A percentile compares a stretch with the other conserved stretches of the same genome.
Evolutionary conservation across 176 grass and related monocot genomes (phyloP).

Genomic region (Oryza rufipogon): DNA sequence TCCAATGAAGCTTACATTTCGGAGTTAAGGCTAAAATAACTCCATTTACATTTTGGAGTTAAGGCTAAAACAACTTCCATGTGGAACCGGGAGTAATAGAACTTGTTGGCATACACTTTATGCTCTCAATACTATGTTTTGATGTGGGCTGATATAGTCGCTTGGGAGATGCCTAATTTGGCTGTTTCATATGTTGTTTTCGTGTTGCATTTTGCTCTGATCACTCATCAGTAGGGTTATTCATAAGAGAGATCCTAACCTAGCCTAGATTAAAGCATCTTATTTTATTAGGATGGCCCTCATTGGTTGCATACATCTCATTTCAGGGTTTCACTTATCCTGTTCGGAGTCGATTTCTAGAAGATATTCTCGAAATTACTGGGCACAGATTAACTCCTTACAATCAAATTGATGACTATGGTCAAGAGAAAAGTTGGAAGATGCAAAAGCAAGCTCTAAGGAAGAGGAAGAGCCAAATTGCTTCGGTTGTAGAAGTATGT

Average conservation of each 20-base stretch:
- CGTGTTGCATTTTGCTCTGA: background rate
- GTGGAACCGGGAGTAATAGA: background rate
- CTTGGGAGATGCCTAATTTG: background rate
- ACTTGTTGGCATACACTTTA: background rate
- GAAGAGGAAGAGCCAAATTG: conserved; percentile 95
- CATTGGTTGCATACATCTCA: conserved; percentile 27
- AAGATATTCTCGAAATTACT: conserved; percentile 89
- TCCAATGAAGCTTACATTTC: background rate
- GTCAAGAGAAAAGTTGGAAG: conserved; percentile 99
- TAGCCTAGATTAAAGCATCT: background rate
- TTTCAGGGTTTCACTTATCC: conserved; percentile 96
- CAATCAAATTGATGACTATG: conserved; percentile 99
- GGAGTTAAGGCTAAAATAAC: background rate
- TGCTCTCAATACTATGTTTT: background rate
- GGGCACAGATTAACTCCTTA: conserved; percentile 84
- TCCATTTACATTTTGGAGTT: background rate
- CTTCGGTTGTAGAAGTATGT: conserved; percentile 90
- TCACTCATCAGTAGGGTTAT: background rate
- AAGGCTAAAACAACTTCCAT: background rate
- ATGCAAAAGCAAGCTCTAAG: conserved; percentile 96
- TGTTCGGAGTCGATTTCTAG: conserved; percentile 81
- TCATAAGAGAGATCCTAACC: conserved; percentile 1
- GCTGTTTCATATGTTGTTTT: background rate
- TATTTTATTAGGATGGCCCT: conserved; percentile 7
- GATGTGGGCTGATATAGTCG: background rate